phyloP scores from a whole-genome alignment of 1,284 basidiomycete species.

The Sanghuangporus sanghuang region DNA sequence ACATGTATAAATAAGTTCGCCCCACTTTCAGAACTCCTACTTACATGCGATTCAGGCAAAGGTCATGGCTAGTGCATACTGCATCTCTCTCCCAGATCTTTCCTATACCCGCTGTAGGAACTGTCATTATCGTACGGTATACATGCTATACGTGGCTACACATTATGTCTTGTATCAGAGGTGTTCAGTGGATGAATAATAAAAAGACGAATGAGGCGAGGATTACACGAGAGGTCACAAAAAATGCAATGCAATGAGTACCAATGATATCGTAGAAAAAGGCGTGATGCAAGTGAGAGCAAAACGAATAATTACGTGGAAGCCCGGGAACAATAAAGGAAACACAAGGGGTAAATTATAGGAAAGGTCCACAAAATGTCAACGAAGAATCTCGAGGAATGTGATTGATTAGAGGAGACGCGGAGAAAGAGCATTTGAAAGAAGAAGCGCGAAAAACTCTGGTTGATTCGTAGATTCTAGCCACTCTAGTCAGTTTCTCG shows the following conservation, averaged over 20 bases:
- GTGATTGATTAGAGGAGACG: not conserved
- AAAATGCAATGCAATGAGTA: not conserved
- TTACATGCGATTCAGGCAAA: no score
- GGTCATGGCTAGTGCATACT: no score
- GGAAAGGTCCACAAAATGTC: not conserved
- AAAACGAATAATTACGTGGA: not conserved
- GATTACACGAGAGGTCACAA: not conserved
- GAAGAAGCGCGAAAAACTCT: not conserved
- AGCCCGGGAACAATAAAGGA: not conserved
- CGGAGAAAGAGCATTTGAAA: not conserved
- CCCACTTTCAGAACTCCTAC: no score
- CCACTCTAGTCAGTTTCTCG: not conserved
- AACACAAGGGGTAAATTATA: not conserved
- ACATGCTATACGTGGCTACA: constrained; percentile 1
- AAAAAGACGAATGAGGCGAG: not conserved
- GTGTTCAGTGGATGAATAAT: not conserved
- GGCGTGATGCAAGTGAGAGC: not conserved
- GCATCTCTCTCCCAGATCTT: no score
- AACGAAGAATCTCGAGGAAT: not conserved
- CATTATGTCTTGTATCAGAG: not conserved
- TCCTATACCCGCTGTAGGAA: no score
- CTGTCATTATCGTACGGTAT: not conserved
- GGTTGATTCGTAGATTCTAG: not conserved
- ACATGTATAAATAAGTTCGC: no score
- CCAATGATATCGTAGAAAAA: not conserved